phyloP scores from a whole-genome alignment of 2,329 filamentous ascomycete species.

The Stagonosporopsis chrysanthemi region DNA sequence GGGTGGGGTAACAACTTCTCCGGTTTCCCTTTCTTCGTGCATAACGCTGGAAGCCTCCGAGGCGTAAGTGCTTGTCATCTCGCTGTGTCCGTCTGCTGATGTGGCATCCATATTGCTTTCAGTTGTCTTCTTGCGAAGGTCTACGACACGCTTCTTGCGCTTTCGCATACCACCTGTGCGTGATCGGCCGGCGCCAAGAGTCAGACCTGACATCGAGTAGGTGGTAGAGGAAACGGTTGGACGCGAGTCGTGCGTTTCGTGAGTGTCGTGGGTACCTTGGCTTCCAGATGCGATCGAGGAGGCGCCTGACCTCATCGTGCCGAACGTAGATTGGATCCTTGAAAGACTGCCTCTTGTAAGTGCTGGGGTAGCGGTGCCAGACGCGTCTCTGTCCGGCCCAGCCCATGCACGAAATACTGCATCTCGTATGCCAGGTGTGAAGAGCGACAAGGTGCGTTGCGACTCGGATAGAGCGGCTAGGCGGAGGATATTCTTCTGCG shows the following conservation, averaged over 20 bases:
- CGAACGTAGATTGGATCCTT: constrained; percentile 55
- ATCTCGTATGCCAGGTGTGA: constrained; percentile 88
- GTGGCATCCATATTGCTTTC: constrained; percentile 56
- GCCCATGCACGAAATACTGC: constrained; percentile 94
- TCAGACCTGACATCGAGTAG: constrained; percentile 67
- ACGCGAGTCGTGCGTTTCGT: constrained; percentile 63
- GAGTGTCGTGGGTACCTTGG: constrained; percentile 53
- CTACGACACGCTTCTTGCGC: constrained; percentile 84
- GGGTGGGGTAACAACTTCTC: constrained; percentile 46
- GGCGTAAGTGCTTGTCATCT: constrained; percentile 61
- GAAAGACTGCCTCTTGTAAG: constrained; percentile 55
- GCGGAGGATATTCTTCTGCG: constrained; percentile 88
- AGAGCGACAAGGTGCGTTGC: constrained; percentile 87
- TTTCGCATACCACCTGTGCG: constrained; percentile 72
- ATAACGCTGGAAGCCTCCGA: constrained; percentile 62
- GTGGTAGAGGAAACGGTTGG: constrained; percentile 67
- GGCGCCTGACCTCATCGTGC: constrained; percentile 56
- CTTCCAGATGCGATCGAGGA: constrained; percentile 48
- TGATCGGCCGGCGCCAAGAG: constrained; percentile 66
- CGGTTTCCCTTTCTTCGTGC: constrained; percentile 42
- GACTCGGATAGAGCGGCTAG: constrained; percentile 85
- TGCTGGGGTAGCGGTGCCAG: constrained; percentile 51
- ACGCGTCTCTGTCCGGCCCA: constrained; percentile 75
- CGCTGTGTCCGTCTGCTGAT: constrained; percentile 60
- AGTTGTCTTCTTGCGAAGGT: constrained; percentile 72